Evolutionary conservation across 129 eudicot species (phyloP).

Genomic region (Centaurea solstitialis): DNA sequence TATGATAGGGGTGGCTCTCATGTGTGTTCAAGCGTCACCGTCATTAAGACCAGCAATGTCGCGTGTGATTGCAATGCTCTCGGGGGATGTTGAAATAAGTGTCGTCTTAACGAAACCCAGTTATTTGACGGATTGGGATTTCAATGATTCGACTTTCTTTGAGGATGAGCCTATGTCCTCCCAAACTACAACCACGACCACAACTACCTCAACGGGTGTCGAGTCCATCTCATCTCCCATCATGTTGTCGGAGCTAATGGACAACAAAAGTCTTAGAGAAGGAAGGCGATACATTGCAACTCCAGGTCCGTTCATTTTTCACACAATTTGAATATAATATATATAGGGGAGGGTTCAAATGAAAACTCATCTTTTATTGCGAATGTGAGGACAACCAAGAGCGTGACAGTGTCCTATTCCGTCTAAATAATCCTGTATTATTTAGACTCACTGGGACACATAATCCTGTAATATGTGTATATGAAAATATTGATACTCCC

Average conservation of each 20-base stretch:
- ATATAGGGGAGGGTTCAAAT: too few species aligned
- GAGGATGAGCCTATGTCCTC: slow-evolving; percentile 23
- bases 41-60: slow-evolving; percentile 68
- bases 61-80: slow-evolving; percentile 65
- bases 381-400: too few species aligned
- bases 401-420: too few species aligned
- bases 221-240: slow-evolving; percentile 34
- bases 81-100: slow-evolving; percentile 61
- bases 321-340: background rate
- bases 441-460: too few species aligned
- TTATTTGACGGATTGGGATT: slow-evolving; percentile 67
- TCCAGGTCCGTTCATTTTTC: background rate
- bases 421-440: too few species aligned
- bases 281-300: slow-evolving; percentile 34
- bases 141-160: slow-evolving; percentile 45
- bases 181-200: slow-evolving; percentile 10
- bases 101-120: slow-evolving; percentile 59
- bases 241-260: slow-evolving; percentile 25
- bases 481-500: background rate
- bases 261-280: slow-evolving; percentile 32
- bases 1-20: slow-evolving; percentile 58
- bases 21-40: slow-evolving; percentile 77
- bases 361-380: too few species aligned
- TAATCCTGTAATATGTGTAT: too few species aligned
- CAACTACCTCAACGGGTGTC: slow-evolving; percentile 25